A percentile compares a stretch with the other conserved stretches of the same genome.
Conservation (phyloP, 108 stramenopile genomes). For the Bacterosira constricta region DNA sequence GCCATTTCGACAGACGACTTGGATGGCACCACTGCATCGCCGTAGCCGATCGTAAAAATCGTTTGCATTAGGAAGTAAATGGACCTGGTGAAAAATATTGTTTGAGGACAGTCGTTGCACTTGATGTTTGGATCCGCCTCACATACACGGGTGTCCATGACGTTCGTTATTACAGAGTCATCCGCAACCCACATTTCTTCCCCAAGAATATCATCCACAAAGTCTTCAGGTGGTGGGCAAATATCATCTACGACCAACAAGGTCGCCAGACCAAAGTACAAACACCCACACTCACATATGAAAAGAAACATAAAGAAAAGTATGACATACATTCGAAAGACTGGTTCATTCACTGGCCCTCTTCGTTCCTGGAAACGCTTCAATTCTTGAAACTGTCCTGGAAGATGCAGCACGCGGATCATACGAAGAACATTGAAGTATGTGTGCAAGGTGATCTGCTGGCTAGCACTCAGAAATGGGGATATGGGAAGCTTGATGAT, state of each 20-base stretch:
- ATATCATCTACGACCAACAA: slow-evolving; percentile 35
- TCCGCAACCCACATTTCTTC: slow-evolving; percentile 37
- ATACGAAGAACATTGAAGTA: slow-evolving; percentile 47
- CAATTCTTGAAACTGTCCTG: slow-evolving; percentile 43
- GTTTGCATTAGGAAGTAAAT: slow-evolving; percentile 63
- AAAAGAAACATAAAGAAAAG: slow-evolving; percentile 53
- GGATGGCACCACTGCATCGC: slow-evolving; percentile 54
- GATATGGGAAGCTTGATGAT: slow-evolving; percentile 32
- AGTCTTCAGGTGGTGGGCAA: slow-evolving; percentile 32
- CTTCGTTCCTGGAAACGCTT: slow-evolving; percentile 33
- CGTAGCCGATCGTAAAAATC: slow-evolving; percentile 64
- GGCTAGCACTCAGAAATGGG: slow-evolving; percentile 14
- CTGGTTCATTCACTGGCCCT: slow-evolving; percentile 48
- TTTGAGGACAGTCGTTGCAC: slow-evolving; percentile 47
- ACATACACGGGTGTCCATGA: slow-evolving; percentile 45
- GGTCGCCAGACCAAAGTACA: slow-evolving; percentile 54
- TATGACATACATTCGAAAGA: slow-evolving; percentile 54
- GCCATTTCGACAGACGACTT: slow-evolving; percentile 47
- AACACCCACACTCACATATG: slow-evolving; percentile 44
- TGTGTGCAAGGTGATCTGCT: background rate
- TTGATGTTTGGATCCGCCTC: slow-evolving; percentile 9
- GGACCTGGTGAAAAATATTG: slow-evolving; percentile 40
- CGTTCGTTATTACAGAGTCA: slow-evolving; percentile 40
- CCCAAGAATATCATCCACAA: slow-evolving; percentile 28
- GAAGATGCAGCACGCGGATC: slow-evolving; percentile 47